Conservation (phyloP, 169 alveolate species). For the Cryptosporidium felis region DNA sequence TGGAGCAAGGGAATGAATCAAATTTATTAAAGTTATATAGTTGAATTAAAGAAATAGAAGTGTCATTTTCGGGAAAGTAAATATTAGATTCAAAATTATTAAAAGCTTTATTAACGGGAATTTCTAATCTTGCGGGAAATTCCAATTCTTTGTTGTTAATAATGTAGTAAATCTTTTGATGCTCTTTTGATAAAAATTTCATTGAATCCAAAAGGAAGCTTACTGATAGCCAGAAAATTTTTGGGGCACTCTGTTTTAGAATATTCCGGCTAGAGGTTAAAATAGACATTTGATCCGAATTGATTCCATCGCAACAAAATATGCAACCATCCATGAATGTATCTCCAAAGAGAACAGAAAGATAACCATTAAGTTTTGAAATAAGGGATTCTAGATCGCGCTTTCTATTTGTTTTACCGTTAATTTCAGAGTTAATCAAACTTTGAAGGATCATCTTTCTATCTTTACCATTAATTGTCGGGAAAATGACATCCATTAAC, state of each 20-base stretch:
- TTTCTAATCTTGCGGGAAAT: background rate
- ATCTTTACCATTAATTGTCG: background rate
- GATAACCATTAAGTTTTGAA: slow-evolving; percentile 6
- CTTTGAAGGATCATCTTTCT: background rate
- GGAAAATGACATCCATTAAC: background rate
- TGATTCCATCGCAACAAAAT: background rate
- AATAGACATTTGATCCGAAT: background rate
- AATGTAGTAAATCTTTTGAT: slow-evolving; percentile 12
- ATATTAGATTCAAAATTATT: background rate
- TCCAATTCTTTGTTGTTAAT: slow-evolving; percentile 17
- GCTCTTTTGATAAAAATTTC: slow-evolving; percentile 21
- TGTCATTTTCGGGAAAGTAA: background rate
- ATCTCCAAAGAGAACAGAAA: background rate
- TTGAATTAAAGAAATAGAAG: background rate
- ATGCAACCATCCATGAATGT: background rate
- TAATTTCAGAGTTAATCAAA: background rate
- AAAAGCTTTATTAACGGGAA: background rate
- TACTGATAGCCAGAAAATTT: slow-evolving; percentile 44
- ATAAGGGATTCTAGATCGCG: background rate
- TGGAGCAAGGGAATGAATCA: background rate
- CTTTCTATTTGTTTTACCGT: background rate
- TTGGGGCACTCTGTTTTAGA: slow-evolving; percentile 1
- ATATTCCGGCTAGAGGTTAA: background rate
- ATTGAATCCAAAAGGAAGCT: slow-evolving; percentile 12
- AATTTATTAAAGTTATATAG: background rate